Base-by-base conservation (phyloP, 306 rosid species). In the Arachis stenosperma region DNA sequence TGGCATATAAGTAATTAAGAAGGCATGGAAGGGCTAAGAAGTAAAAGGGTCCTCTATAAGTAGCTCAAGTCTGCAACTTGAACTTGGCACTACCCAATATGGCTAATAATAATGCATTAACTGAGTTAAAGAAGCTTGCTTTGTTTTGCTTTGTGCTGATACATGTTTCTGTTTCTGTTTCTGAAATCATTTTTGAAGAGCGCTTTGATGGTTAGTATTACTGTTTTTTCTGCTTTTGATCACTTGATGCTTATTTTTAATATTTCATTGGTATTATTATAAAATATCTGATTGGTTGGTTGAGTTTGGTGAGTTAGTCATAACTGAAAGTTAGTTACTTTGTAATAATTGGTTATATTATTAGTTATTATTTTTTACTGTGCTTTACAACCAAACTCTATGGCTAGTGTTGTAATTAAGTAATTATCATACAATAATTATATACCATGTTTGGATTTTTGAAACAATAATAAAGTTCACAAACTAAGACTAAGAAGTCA, bases 101-200 rank as follows among this genome's bases (percentile, higher is more conserved):
- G 72, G 70, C 53, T 54, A 46, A 44, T 15, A n/a, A 52, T n/a
- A n/a, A 6, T 59, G 78, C 66, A 36, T 56, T 60, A 15, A 51
- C 66, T 62, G 62, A 47, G 50, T 62, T 56, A 9, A 68, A 48
- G 61, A 78, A 73, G 78, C 67, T 74, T 42, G 22, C 42, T 17
- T 14, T 87, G 47, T 60, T 75, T 3, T 8, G 76, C 14, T 37
- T 82, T 6, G 15, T 73, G 1, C 71, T 82, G 2, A 17, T 81
- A 27, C 90, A 30, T 65, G 71, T 78, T 40, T 78, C 89, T 0
- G 71, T 78, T 40, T 78, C 89, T 0, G 50, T 75, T 67, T 79
- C 96, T 6, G 97, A 94, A 73, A 83, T 91, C 79, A 71, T 91
- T 57, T 94, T 94, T 69, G 98, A 94, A 78, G 98, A 94, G 53